Evolutionary conservation across 1,284 basidiomycete genomes (phyloP).

Genomic region (Fomitiporia mediterranea): DNA sequence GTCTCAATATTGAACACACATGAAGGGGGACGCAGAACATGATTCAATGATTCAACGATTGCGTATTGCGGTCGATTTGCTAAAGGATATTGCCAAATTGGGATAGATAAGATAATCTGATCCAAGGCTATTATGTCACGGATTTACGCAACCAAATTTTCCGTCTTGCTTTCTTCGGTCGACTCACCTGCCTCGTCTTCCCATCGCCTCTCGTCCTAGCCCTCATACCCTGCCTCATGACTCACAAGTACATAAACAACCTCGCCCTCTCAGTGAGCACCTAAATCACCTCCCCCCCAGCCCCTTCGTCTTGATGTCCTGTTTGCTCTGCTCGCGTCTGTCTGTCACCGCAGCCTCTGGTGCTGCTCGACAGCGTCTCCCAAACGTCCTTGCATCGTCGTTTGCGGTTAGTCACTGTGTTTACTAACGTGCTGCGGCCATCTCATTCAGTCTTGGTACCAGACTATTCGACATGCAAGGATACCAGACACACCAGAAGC

Average conservation of each 20-base stretch:
- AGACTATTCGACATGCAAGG: constrained; percentile 16
- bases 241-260: constrained; percentile 8
- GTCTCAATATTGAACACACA: too few relatives aligned
- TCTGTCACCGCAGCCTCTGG: constrained; percentile 7
- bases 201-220: constrained; percentile 4
- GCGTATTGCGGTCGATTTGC: background rate
- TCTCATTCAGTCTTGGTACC: background rate
- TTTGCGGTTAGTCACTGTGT: constrained; percentile 14
- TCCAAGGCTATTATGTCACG: too few relatives aligned
- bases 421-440: background rate
- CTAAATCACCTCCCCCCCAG: background rate
- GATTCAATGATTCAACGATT: too few relatives aligned
- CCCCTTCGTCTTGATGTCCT: background rate
- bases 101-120: background rate
- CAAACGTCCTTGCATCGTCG: constrained; percentile 8
- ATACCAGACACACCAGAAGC: constrained; percentile 42
- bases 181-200: background rate
- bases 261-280: background rate
- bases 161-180: background rate
- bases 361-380: constrained; percentile 7
- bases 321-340: constrained; percentile 13
- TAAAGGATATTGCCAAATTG: background rate
- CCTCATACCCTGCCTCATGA: constrained; percentile 15
- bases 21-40: too few relatives aligned
- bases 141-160: too few relatives aligned